A percentile compares a stretch with the other conserved stretches of the same genome.
Evolutionary conservation across 1,284 basidiomycete species (phyloP).

Genomic region (Cryptococcus maquisensis): DNA sequence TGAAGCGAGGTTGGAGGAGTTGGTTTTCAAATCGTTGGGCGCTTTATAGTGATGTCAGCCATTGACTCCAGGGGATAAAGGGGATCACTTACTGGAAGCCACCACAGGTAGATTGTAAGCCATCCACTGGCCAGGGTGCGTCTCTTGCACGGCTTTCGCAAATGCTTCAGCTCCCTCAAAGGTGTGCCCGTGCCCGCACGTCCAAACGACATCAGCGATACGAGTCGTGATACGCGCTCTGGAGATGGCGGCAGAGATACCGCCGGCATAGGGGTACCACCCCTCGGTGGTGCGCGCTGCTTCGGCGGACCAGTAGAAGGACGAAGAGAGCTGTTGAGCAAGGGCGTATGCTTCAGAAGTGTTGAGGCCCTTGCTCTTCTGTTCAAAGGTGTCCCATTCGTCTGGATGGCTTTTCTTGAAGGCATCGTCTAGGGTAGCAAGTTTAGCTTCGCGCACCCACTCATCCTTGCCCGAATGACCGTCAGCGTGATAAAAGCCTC

Average conservation of each 20-base stretch:
- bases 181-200: conserved; percentile 5
- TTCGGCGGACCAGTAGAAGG: conserved; percentile 86
- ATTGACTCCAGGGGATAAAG: no score
- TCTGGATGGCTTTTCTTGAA: conserved; percentile 57
- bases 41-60: neutral
- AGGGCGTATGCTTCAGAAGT: conserved; percentile 67
- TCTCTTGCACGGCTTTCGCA: conserved; percentile 7
- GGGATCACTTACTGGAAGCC: conserved; percentile 4
- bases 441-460: conserved; percentile 21
- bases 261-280: conserved; percentile 69
- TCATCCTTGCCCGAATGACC: conserved; percentile 66
- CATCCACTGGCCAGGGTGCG: conserved; percentile 16
- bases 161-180: conserved; percentile 5
- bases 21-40: neutral
- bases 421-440: conserved; percentile 51
- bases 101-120: conserved; percentile 13
- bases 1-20: conserved; percentile 5
- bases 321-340: conserved; percentile 68
- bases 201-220: conserved; percentile 77
- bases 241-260: conserved; percentile 65
- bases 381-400: conserved; percentile 60
- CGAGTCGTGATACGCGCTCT: conserved; percentile 75
- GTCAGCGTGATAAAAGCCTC: conserved; percentile 48
- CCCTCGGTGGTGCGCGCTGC: conserved; percentile 86
- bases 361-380: conserved; percentile 63